These are phyloP conservation scores for Pezicula carpinea DNA, from an alignment of 2,329 filamentous ascomycete genomes.

Conservation along the genomic window DNA sequence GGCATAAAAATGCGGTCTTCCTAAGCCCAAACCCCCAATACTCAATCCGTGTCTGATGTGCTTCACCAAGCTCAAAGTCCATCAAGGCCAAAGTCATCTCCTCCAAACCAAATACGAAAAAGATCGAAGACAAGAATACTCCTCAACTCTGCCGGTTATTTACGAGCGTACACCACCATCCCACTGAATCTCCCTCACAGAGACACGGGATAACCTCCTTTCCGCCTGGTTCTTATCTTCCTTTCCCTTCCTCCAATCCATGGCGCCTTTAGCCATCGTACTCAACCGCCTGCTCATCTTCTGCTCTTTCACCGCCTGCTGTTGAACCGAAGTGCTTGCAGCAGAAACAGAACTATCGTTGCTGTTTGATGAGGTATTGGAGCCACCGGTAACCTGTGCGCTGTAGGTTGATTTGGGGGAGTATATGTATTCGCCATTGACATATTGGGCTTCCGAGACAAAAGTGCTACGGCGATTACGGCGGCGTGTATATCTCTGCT, in stretches of 20 bases:
- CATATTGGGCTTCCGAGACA: conserved; percentile 82
- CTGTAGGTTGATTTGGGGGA: conserved; percentile 41
- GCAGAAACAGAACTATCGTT: neutral
- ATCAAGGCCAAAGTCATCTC: too few species aligned
- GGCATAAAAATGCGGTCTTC: too few species aligned
- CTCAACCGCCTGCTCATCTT: conserved; percentile 16
- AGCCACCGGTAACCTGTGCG: conserved; percentile 28
- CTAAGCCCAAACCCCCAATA: too few species aligned
- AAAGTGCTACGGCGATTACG: conserved; percentile 84
- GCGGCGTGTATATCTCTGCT: conserved; percentile 89
- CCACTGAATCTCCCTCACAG: neutral
- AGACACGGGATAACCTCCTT: neutral
- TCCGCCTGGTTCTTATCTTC: neutral
- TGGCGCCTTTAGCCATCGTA: conserved; percentile 19
- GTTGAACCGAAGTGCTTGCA: conserved; percentile 7
- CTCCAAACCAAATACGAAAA: too few species aligned
- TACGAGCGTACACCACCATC: neutral
- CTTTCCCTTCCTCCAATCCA: conserved; percentile 18
- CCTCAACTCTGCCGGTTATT: too few species aligned
- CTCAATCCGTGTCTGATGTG: too few species aligned
- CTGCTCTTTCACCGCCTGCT: neutral
- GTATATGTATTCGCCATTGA: conserved; percentile 94
- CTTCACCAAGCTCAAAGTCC: too few species aligned
- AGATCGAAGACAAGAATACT: too few species aligned
- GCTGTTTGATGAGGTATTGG: conserved; percentile 17